phyloP scores from a whole-genome alignment of 1,139 yeast genomes.

The Taphrina wiesneri region DNA sequence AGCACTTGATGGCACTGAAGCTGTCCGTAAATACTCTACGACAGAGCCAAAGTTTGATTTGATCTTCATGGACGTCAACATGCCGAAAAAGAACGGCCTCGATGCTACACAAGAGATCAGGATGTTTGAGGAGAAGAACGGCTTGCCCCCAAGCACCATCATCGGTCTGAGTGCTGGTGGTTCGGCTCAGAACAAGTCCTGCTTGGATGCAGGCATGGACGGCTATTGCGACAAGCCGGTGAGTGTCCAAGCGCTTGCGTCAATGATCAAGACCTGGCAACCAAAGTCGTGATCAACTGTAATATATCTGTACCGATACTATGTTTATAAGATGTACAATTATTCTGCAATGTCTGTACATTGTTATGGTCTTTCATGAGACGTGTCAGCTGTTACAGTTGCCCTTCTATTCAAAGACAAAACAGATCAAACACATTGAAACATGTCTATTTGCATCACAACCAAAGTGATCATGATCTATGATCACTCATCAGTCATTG shows the following conservation, averaged over 20 bases:
- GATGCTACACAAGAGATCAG: slow-evolving; percentile 20
- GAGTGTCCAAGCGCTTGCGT: background rate
- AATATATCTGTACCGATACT: background rate
- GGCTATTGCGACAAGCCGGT: slow-evolving; percentile 23
- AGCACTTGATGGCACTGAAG: slow-evolving; percentile 20
- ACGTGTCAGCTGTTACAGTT: too few species aligned
- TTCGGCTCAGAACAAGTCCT: background rate
- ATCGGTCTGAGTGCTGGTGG: slow-evolving; percentile 68
- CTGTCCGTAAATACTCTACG: background rate
- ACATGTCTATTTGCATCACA: too few species aligned
- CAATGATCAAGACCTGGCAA: slow-evolving; percentile 5
- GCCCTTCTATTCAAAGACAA: too few species aligned
- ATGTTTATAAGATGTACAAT: background rate
- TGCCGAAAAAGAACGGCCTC: slow-evolving; percentile 28
- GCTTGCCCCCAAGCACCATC: slow-evolving; percentile 76
- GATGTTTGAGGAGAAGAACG: slow-evolving; percentile 47
- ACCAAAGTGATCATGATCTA: too few species aligned
- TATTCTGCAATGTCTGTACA: too few species aligned
- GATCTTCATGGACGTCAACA: slow-evolving; percentile 27
- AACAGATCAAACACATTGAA: too few species aligned
- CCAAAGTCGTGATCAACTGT: background rate
- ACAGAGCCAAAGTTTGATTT: slow-evolving; percentile 45
- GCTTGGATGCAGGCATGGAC: slow-evolving; percentile 18
- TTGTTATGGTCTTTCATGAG: too few species aligned
- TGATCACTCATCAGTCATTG: too few species aligned